Base-by-base conservation (phyloP, 441 rosid species). In the Macaranga tanarius region DNA sequence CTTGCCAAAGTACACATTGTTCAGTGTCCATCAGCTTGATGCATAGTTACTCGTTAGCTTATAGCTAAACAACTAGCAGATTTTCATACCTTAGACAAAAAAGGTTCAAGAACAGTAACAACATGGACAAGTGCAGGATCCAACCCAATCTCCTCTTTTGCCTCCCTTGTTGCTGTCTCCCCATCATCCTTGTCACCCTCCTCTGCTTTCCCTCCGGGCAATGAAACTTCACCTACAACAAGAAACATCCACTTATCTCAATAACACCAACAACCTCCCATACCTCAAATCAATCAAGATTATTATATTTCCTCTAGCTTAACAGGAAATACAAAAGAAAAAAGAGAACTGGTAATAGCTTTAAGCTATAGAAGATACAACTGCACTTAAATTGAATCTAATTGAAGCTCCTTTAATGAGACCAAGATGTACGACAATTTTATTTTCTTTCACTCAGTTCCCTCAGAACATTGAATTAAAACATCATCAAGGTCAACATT, bases 191-290 rank as follows among this genome's bases (percentile, higher is more conserved):
- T 84, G 62, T 95, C 95, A 40, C 80, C 84, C 72, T 92, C 96
- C 19, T 95, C 97, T 7, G 89, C 83, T 80, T 90, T 95, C 63
- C 99, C 97, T 67, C 99, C 99, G 10, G 99, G 97, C 79, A 95
- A 77, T 79, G 97, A 86, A 81, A 95, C 92, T 80, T 95, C 97
- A 63, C 97, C 99, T 92, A 84, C 80, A 77, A 63, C 66, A 74
- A 74, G 79, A 28, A 50, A 48, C 70, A 50, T n/a, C 69, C 56
- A 61, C 34, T 54, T n/a, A 54, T n/a, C 59, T 74, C 71, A 47
- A 55, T 44, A 62, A 67, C 28, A 48, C 50, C 62, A 57, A 59
- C 25, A 28, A 10, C 44, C 62, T 66, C 44, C 57, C 58, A 44
- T 0, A 60, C 31, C 56, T 57, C 13, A 54, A 59, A 58, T 60